These are phyloP conservation scores for Allodekkera sacchari DNA, from an alignment of 805 yeast genomes.

Conservation along the genomic window DNA sequence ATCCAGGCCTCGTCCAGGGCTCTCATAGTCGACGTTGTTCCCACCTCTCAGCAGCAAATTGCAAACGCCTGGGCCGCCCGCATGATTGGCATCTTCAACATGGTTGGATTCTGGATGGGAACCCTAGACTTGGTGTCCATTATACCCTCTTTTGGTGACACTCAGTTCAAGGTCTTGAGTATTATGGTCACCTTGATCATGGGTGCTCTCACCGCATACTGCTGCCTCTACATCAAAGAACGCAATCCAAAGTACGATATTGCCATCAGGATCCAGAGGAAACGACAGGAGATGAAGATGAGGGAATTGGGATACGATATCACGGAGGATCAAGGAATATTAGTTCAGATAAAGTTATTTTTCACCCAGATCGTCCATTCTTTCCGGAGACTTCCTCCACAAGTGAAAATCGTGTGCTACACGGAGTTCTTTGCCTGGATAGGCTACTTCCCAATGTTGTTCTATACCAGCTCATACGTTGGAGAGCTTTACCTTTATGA, in stretches of 20 bases:
- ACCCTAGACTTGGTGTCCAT: constrained; percentile 32
- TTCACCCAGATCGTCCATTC: constrained; percentile 28
- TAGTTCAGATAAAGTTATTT: constrained; percentile 17
- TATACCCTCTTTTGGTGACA: constrained; percentile 34
- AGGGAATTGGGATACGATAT: constrained; percentile 28
- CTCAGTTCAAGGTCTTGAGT: constrained; percentile 46
- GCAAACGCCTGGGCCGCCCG: constrained; percentile 65
- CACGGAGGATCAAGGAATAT: constrained; percentile 13
- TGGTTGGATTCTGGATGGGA: constrained; percentile 48
- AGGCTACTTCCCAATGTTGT: constrained; percentile 58
- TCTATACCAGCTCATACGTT: constrained; percentile 58
- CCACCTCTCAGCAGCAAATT: constrained; percentile 45
- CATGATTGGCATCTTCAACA: constrained; percentile 52
- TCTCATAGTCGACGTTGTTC: constrained; percentile 51
- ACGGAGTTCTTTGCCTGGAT: constrained; percentile 63
- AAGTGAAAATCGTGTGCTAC: constrained; percentile 40
- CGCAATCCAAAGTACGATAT: constrained; percentile 38
- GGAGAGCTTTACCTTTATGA: constrained; percentile 47
- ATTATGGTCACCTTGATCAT: constrained; percentile 34
- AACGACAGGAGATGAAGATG: constrained; percentile 24
- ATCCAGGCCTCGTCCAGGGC: constrained; percentile 59
- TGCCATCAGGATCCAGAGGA: constrained; percentile 30
- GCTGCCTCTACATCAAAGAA: constrained; percentile 37
- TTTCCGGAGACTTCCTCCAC: constrained; percentile 36
- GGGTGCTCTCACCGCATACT: constrained; percentile 29